Evolutionary conservation across 106 monocot species (phyloP).

Genomic region (Phalaenopsis equestris): DNA sequence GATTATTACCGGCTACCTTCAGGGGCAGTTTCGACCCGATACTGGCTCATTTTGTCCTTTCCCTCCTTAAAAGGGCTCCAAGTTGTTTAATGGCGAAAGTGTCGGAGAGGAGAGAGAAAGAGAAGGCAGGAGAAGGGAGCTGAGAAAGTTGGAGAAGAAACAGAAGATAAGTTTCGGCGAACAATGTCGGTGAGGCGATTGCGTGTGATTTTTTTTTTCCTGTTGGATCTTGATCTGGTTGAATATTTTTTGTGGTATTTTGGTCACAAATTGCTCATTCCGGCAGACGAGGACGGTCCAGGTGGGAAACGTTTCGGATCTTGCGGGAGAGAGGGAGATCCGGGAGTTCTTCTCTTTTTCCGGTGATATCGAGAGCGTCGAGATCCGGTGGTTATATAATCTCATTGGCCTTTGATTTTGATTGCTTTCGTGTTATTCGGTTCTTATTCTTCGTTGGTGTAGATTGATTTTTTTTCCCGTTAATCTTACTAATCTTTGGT

Average conservation of each 20-base stretch:
- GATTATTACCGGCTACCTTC: not conserved
- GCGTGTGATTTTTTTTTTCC: not conserved
- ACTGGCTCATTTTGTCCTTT: not conserved
- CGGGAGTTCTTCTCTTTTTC: constrained; percentile 98
- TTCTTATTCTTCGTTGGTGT: not conserved
- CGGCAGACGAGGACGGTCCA: constrained; percentile 54
- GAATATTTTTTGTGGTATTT: not conserved
- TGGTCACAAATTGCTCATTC: not conserved
- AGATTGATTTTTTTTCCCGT: constrained; percentile 6
- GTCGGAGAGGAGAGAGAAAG: not conserved
- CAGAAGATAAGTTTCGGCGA: not conserved
- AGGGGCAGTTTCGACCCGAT: not conserved
- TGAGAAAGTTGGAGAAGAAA: not conserved
- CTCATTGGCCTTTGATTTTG: not conserved
- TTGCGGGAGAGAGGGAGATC: constrained; percentile 89
- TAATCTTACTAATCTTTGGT: constrained; percentile 8
- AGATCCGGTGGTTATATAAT: constrained; percentile 37
- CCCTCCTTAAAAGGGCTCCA: not conserved
- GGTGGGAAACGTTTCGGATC: constrained; percentile 90
- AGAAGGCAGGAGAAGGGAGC: not conserved
- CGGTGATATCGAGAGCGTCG: constrained; percentile 79
- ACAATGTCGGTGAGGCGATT: constrained; percentile 12
- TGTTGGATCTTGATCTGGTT: not conserved
- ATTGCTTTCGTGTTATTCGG: not conserved
- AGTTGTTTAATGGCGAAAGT: not conserved